Conservation (phyloP, 2,329 filamentous ascomycete species). For the Cucurbitaria berberidis region DNA sequence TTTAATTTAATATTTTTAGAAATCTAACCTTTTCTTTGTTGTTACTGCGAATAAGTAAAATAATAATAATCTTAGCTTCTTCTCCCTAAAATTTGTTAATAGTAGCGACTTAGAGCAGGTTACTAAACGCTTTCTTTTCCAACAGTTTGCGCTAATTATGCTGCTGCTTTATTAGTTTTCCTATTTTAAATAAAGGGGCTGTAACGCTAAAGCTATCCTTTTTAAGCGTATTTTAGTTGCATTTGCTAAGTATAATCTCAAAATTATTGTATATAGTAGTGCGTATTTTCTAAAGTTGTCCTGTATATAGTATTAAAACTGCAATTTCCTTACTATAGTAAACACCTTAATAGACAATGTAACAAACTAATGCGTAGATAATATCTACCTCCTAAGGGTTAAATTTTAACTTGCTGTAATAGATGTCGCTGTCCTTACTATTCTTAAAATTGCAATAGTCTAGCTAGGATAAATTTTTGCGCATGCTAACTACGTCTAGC, state of each 20-base stretch:
- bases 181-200: conserved; percentile 1
- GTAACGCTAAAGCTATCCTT: conserved; percentile 28
- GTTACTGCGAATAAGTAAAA: conserved; percentile 76
- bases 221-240: conserved; percentile 63
- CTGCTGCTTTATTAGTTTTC: not conserved
- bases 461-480: conserved; percentile 64
- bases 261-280: conserved; percentile 56
- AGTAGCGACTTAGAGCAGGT: conserved; percentile 59
- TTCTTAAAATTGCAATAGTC: conserved; percentile 61
- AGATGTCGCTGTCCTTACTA: conserved; percentile 7
- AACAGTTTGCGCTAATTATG: conserved; percentile 19
- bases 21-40: conserved; percentile 66
- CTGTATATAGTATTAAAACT: conserved; percentile 70
- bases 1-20: conserved; percentile 67
- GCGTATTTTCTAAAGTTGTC: conserved; percentile 62
- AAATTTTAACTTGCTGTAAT: conserved; percentile 53
- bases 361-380: conserved; percentile 65
- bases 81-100: conserved; percentile 82
- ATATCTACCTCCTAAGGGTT: conserved; percentile 70
- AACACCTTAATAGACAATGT: conserved; percentile 68
- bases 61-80: conserved; percentile 72
- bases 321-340: conserved; percentile 70
- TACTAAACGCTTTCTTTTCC: conserved; percentile 30
- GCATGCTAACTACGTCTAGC: conserved; percentile 62
- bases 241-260: conserved; percentile 68